Conservation (phyloP, 768 basidiomycete species). For the Fibroporia radiculosa region DNA sequence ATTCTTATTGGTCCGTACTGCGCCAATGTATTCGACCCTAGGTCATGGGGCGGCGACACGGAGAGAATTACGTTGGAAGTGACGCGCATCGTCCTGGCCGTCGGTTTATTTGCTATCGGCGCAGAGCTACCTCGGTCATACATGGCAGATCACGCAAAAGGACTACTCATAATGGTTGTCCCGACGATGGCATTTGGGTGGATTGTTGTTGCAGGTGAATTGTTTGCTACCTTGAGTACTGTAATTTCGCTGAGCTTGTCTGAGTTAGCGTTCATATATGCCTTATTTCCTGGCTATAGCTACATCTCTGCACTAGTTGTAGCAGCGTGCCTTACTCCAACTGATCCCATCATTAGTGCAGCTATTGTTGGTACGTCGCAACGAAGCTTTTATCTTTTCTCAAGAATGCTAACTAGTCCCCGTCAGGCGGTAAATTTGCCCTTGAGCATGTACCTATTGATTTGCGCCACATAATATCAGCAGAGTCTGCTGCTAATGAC, state of each 20-base stretch:
- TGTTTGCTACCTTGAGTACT: slow-evolving; percentile 11
- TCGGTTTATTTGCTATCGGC: slow-evolving; percentile 90
- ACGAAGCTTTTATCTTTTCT: not conserved
- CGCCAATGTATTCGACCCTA: slow-evolving; percentile 66
- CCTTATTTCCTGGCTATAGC: slow-evolving; percentile 62
- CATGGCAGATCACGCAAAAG: slow-evolving; percentile 70
- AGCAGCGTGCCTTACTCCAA: slow-evolving; percentile 86
- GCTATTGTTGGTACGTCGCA: slow-evolving; percentile 52
- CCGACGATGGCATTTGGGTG: slow-evolving; percentile 84
- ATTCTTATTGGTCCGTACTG: slow-evolving; percentile 65
- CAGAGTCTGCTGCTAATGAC: slow-evolving; percentile 93
- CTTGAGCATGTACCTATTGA: slow-evolving; percentile 61
- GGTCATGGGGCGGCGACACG: slow-evolving; percentile 53
- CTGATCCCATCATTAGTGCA: slow-evolving; percentile 90
- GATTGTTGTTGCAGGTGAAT: slow-evolving; percentile 68
- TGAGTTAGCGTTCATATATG: slow-evolving; percentile 52
- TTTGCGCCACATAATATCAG: slow-evolving; percentile 73
- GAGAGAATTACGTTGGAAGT: slow-evolving; percentile 76
- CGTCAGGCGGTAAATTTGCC: slow-evolving; percentile 61
- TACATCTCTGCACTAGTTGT: slow-evolving; percentile 77
- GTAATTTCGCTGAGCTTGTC: slow-evolving; percentile 4
- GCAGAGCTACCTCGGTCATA: slow-evolving; percentile 87
- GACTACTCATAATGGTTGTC: slow-evolving; percentile 61
- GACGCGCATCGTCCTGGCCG: slow-evolving; percentile 81
- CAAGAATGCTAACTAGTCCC: not conserved